phyloP scores from a whole-genome alignment of 805 yeast species.

The Nematodospora valgi region DNA sequence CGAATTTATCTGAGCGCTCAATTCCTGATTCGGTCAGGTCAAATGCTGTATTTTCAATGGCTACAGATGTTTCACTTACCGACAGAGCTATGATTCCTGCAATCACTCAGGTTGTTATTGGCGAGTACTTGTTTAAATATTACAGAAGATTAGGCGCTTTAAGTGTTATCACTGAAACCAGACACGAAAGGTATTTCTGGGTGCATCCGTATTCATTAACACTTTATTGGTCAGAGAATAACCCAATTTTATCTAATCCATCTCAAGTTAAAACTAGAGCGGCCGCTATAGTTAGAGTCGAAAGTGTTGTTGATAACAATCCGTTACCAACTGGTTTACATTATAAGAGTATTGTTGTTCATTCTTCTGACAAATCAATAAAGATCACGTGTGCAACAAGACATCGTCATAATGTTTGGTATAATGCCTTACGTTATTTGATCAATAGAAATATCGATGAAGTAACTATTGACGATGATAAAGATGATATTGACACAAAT shows the following conservation, averaged over 20 bases:
- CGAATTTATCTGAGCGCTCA: conserved; percentile 29
- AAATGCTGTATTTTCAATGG: conserved; percentile 39
- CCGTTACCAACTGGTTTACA: conserved; percentile 87
- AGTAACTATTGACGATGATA: conserved; percentile 45
- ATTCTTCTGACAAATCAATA: conserved; percentile 60
- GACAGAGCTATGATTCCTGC: conserved; percentile 78
- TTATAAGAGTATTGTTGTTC: conserved; percentile 78
- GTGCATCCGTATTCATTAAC: conserved; percentile 91
- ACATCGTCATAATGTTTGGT: conserved; percentile 89
- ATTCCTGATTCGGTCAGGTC: conserved; percentile 32
- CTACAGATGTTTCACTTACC: conserved; percentile 62
- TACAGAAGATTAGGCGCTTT: conserved; percentile 74
- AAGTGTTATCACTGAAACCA: conserved; percentile 67
- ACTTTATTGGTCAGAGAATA: conserved; percentile 80
- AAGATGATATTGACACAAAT: conserved; percentile 14
- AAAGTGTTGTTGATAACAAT: conserved; percentile 77
- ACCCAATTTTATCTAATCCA: conserved; percentile 73
- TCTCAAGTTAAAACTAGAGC: conserved; percentile 67
- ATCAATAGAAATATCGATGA: conserved; percentile 64
- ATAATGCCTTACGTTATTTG: conserved; percentile 73
- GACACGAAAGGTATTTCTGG: conserved; percentile 96
- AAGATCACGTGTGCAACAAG: conserved; percentile 86
- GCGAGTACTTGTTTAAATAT: conserved; percentile 85
- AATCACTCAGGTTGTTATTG: conserved; percentile 88
- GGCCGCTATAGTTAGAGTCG: conserved; percentile 74